Conservation (phyloP, 805 yeast genomes). For the Ogataea thermomethanolica region DNA sequence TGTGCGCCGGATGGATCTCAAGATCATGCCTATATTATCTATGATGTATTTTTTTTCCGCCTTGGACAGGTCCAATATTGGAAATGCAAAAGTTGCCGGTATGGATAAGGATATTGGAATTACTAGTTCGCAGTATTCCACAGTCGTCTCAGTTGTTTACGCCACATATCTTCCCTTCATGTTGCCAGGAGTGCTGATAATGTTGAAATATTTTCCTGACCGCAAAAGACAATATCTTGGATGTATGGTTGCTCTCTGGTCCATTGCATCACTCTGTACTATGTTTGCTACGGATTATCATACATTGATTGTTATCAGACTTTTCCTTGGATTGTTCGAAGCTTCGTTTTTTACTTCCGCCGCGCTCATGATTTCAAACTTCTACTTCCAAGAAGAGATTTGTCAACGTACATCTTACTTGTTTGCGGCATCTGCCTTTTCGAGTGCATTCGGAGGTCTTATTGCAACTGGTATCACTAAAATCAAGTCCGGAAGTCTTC, state of each 20-base stretch:
- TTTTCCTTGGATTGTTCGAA: constrained; percentile 40
- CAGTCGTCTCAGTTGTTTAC: constrained; percentile 39
- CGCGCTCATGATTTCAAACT: constrained; percentile 16
- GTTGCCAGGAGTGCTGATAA: constrained; percentile 40
- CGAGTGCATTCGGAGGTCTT: constrained; percentile 22
- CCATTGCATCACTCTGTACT: constrained; percentile 38
- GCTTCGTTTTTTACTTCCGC: constrained; percentile 35
- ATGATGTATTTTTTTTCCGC: constrained; percentile 40
- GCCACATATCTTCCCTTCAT: constrained; percentile 40
- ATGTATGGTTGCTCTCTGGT: constrained; percentile 41
- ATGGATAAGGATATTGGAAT: constrained; percentile 39
- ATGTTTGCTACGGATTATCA: constrained; percentile 40
- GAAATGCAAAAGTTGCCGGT: constrained; percentile 43
- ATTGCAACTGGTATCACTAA: constrained; percentile 19
- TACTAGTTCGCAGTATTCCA: constrained; percentile 39
- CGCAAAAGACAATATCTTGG: constrained; percentile 33
- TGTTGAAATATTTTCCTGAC: constrained; percentile 37
- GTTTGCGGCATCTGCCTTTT: constrained; percentile 17
- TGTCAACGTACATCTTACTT: constrained; percentile 14
- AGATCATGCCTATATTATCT: constrained; percentile 41
- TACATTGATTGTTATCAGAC: constrained; percentile 39
- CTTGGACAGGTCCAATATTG: constrained; percentile 43
- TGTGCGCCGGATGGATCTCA: constrained; percentile 41
- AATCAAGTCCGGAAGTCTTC: constrained; percentile 17
- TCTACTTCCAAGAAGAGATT: constrained; percentile 17